These are phyloP conservation scores for Wickerhamomyces ciferrii DNA, from an alignment of 805 yeast genomes.

Conservation along the genomic window DNA sequence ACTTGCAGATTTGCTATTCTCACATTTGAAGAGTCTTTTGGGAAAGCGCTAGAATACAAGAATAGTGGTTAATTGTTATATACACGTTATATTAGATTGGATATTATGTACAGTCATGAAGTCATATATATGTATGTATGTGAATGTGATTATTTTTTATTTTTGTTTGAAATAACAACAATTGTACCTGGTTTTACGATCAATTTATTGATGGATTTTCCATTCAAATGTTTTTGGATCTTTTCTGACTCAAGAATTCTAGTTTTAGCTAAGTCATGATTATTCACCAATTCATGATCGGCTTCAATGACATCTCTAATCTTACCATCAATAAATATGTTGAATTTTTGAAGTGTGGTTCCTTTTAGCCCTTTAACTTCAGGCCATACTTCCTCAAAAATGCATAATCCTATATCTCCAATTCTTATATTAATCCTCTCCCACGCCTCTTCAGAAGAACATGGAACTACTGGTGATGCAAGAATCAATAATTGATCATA, in stretches of 20 bases:
- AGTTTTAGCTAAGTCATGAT: constrained; percentile 32
- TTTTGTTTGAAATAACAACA: not conserved
- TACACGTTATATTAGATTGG: too few species aligned
- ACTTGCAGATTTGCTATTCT: constrained; percentile 42
- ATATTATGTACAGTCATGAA: not conserved
- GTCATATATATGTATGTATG: not conserved
- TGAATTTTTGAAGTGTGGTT: constrained; percentile 45
- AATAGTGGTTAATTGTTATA: too few species aligned
- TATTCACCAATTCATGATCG: constrained; percentile 29
- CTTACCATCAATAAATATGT: constrained; percentile 61
- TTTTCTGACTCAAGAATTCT: constrained; percentile 23
- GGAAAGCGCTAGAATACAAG: constrained; percentile 11
- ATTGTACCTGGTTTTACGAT: not conserved
- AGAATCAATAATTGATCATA: constrained; percentile 51
- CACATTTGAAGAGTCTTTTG: constrained; percentile 46
- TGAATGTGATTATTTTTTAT: not conserved
- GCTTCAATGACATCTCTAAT: constrained; percentile 43
- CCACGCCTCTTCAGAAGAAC: constrained; percentile 79
- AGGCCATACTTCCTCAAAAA: constrained; percentile 69
- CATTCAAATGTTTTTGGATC: not conserved
- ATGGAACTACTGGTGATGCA: constrained; percentile 80
- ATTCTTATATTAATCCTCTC: constrained; percentile 32
- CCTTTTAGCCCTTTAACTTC: constrained; percentile 28
- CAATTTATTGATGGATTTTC: not conserved
- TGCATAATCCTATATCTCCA: constrained; percentile 36